A percentile compares a stretch with the other conserved stretches of the same genome.
phyloP scores from a whole-genome alignment of 305 asterid species.

The Rubia peregrina region DNA sequence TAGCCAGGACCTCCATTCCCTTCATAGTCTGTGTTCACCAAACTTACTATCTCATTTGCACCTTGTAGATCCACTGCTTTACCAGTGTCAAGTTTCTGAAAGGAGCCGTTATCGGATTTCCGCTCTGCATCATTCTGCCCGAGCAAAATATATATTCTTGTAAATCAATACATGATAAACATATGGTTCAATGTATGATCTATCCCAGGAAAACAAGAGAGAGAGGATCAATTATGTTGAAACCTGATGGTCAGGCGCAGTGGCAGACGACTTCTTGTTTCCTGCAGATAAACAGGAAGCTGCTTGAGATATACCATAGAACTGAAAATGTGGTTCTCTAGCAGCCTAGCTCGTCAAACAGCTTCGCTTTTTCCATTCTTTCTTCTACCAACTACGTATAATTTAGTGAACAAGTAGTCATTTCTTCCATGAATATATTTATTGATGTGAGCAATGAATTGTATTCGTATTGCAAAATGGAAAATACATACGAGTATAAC shows the following conservation, averaged over 20 bases:
- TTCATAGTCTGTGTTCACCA: too few species aligned
- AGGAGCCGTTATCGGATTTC: background rate
- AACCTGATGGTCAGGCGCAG: slow-evolving; percentile 12
- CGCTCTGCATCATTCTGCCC: background rate
- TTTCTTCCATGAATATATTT: background rate
- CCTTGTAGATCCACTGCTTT: too few species aligned
- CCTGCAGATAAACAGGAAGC: slow-evolving; percentile 15
- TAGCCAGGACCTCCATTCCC: too few species aligned
- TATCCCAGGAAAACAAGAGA: background rate
- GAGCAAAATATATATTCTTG: background rate
- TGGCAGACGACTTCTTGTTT: background rate
- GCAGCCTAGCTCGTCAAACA: background rate
- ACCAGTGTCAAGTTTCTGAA: too few species aligned
- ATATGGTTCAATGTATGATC: background rate
- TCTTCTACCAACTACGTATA: background rate
- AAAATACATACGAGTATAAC: slow-evolving; percentile 27
- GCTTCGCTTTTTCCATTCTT: background rate
- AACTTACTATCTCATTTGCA: too few species aligned
- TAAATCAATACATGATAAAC: background rate
- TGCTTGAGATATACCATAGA: background rate
- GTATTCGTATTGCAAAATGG: slow-evolving; percentile 9
- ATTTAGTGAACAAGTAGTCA: background rate
- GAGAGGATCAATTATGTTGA: background rate
- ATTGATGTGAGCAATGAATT: background rate
- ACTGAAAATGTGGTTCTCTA: too few species aligned